Conservation (phyloP, 208 protist genomes). For the Crithidia fasciculata region DNA sequence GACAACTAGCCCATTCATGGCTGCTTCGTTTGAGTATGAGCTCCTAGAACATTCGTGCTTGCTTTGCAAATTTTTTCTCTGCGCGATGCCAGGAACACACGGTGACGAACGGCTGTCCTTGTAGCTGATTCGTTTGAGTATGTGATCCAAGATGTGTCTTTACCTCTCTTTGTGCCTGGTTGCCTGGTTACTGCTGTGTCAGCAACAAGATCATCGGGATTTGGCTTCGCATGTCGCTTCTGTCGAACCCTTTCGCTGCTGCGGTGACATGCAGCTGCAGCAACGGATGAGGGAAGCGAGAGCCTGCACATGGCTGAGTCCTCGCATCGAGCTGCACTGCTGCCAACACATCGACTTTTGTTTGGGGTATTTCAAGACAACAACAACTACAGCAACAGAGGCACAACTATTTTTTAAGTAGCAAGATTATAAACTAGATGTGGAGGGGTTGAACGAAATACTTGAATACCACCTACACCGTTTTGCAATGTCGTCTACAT, state of each 20-base stretch:
- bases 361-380: too few relatives aligned
- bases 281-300: constrained; percentile 13
- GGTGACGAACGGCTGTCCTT: constrained; percentile 12
- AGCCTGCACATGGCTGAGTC: background rate
- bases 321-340: background rate
- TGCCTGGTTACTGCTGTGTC: background rate
- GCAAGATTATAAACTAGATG: too few relatives aligned
- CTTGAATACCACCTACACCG: too few relatives aligned
- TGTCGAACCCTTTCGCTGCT: constrained; percentile 1
- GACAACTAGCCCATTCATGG: constrained; percentile 12
- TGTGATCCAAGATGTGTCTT: constrained; percentile 6
- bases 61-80: background rate
- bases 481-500: too few relatives aligned
- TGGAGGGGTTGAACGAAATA: too few relatives aligned
- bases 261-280: background rate
- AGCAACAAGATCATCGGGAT: background rate
- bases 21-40: constrained; percentile 26
- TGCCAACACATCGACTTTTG: too few relatives aligned
- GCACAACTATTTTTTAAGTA: background rate
- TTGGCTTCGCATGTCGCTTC: background rate
- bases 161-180: background rate
- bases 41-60: background rate
- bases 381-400: too few relatives aligned
- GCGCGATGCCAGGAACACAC: background rate
- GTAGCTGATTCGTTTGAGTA: constrained; percentile 19